A percentile compares a stretch with the other conserved stretches of the same genome.
These are phyloP conservation scores for Chrysoporthe austroafricana DNA, from an alignment of 2,329 filamentous ascomycete genomes.

Conservation along the genomic window DNA sequence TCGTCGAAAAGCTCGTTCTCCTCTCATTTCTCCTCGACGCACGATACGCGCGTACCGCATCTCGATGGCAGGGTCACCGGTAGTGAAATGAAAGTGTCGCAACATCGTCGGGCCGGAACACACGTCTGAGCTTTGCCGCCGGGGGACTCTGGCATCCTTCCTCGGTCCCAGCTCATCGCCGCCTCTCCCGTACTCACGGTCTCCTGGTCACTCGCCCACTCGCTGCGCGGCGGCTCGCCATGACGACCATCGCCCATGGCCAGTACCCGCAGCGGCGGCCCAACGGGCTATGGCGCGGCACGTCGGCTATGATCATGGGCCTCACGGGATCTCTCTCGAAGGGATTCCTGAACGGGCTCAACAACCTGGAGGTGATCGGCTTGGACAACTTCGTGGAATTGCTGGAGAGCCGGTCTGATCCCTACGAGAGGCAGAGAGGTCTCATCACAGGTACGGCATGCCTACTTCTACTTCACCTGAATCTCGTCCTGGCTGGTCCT, in stretches of 20 bases:
- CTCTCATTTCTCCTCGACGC: not conserved
- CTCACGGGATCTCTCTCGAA: constrained; percentile 72
- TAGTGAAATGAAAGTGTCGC: not conserved
- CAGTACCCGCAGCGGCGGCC: constrained; percentile 45
- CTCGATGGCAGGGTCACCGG: not conserved
- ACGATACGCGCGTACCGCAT: not conserved
- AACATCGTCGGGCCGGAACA: not conserved
- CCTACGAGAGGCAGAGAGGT: constrained; percentile 69
- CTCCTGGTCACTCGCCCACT: not conserved
- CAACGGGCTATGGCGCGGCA: constrained; percentile 70
- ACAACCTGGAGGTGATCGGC: constrained; percentile 75
- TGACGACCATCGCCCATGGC: constrained; percentile 28
- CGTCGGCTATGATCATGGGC: constrained; percentile 76
- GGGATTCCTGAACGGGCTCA: constrained; percentile 75
- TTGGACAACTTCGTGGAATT: constrained; percentile 75
- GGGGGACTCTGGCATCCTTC: not conserved
- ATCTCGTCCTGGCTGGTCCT: constrained; percentile 23
- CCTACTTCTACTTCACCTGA: not conserved
- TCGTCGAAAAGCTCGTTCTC: not conserved
- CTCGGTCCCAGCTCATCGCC: not conserved
- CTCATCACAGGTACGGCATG: constrained; percentile 73
- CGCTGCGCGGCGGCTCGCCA: not conserved
- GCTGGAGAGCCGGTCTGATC: constrained; percentile 73
- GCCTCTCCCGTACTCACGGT: not conserved
- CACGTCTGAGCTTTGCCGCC: not conserved